Percentiles rank a stretch among this genome's conserved stretches.
Conservation (phyloP, 1,284 basidiomycete species). For the Melampsora larici-populina region DNA sequence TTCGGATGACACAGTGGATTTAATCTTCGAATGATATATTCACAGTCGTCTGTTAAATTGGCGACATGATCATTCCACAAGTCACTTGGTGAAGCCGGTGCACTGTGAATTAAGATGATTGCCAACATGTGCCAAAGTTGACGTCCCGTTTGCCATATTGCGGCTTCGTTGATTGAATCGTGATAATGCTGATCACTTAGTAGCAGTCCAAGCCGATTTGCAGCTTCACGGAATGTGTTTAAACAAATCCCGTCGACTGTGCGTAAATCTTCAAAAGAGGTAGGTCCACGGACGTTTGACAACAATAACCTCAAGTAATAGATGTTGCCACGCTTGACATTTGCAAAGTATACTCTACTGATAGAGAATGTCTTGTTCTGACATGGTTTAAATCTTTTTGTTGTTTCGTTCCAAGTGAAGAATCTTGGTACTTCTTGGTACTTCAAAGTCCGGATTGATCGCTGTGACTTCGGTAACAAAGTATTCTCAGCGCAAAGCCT, state of each 20-base stretch:
- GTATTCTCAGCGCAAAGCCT: too few species aligned
- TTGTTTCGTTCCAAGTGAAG: background rate
- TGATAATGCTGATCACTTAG: background rate
- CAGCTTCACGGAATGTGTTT: background rate
- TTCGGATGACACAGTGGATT: too few species aligned
- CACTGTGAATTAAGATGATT: background rate
- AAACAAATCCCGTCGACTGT: background rate
- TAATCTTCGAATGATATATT: background rate
- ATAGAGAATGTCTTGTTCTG: background rate
- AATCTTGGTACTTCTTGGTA: too few species aligned
- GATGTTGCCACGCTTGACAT: background rate
- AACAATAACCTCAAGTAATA: background rate
- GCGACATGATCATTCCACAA: background rate
- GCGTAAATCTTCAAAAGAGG: background rate
- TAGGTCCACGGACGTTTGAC: too few species aligned
- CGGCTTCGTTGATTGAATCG: background rate
- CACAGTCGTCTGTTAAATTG: background rate
- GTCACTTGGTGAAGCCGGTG: background rate
- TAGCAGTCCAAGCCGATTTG: background rate
- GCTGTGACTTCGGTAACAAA: too few species aligned
- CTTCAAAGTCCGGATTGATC: too few species aligned
- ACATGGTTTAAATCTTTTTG: background rate
- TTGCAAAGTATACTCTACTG: background rate
- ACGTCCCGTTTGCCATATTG: background rate
- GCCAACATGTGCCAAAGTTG: background rate